These are phyloP conservation scores for Isabelozyma pseudorhagii DNA, from an alignment of 805 yeast species.

Conservation along the genomic window DNA sequence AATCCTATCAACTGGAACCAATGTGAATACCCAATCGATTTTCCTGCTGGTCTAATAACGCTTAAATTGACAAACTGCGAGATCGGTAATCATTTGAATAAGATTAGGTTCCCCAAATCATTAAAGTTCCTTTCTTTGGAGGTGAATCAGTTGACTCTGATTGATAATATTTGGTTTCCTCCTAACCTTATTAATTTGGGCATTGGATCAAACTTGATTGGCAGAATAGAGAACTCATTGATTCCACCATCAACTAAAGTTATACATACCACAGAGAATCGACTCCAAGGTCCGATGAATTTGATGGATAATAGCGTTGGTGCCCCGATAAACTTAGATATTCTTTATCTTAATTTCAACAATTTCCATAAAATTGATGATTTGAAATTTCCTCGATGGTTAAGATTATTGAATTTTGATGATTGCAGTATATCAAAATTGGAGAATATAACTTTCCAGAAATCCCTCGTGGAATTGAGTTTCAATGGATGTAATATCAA, in stretches of 20 bases:
- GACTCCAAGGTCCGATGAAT: slow-evolving; percentile 8
- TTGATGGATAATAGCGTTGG: slow-evolving; percentile 9
- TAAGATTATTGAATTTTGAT: slow-evolving; percentile 14
- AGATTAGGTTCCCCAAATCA: slow-evolving; percentile 11
- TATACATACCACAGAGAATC: slow-evolving; percentile 17
- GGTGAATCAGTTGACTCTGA: slow-evolving; percentile 12
- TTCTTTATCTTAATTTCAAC: slow-evolving; percentile 13
- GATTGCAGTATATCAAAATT: slow-evolving; percentile 9
- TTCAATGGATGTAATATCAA: slow-evolving; percentile 13
- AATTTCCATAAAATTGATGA: slow-evolving; percentile 7
- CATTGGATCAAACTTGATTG: slow-evolving; percentile 14
- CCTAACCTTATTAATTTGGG: slow-evolving; percentile 9
- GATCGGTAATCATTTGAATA: slow-evolving; percentile 7
- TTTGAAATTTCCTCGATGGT: slow-evolving; percentile 8
- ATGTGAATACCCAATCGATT: slow-evolving; percentile 1
- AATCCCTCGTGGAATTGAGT: slow-evolving; percentile 11
- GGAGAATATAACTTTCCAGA: slow-evolving; percentile 6
- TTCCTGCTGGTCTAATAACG: slow-evolving; percentile 8
- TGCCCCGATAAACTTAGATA: slow-evolving; percentile 8
- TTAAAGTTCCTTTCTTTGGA: slow-evolving; percentile 12
- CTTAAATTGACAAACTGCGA: slow-evolving; percentile 13
- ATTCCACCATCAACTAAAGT: slow-evolving; percentile 9
- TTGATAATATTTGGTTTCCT: slow-evolving; percentile 15
- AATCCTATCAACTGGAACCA: slow-evolving; percentile 17
- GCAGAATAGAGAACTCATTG: slow-evolving; percentile 2